Conservation (phyloP, 2,329 filamentous ascomycete species). For the Aspergillus fumigatus region DNA sequence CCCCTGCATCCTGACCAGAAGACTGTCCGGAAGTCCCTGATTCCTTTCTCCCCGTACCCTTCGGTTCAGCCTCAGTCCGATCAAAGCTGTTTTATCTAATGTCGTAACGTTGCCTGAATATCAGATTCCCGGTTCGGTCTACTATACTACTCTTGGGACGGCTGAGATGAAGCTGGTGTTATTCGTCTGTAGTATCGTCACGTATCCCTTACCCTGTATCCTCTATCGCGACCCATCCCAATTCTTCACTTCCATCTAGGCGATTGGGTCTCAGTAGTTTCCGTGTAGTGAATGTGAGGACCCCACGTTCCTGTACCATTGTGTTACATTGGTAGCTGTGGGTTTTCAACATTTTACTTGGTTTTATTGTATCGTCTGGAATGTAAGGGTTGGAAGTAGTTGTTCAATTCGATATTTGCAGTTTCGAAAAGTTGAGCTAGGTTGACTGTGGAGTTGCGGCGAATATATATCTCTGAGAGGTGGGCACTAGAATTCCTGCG, state of each 20-base stretch:
- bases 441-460: background rate
- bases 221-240: background rate
- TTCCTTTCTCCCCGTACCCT: background rate
- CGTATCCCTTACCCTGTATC: background rate
- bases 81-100: constrained; percentile 6
- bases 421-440: background rate
- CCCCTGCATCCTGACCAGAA: constrained; percentile 1
- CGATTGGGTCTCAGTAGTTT: background rate
- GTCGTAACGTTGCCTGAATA: constrained; percentile 10
- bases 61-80: background rate
- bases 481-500: too few relatives aligned
- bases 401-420: background rate
- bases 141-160: background rate
- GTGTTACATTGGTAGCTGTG: background rate
- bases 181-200: background rate
- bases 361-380: background rate
- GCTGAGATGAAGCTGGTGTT: background rate
- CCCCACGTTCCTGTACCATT: too few relatives aligned
- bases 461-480: background rate
- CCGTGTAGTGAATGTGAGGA: background rate
- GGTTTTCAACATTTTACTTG: background rate
- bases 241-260: background rate
- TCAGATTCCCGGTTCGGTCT: background rate
- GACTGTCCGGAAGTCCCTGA: background rate
- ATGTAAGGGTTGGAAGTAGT: background rate